phyloP scores from a whole-genome alignment of 306 rosid genomes.

The Myrica gale region DNA sequence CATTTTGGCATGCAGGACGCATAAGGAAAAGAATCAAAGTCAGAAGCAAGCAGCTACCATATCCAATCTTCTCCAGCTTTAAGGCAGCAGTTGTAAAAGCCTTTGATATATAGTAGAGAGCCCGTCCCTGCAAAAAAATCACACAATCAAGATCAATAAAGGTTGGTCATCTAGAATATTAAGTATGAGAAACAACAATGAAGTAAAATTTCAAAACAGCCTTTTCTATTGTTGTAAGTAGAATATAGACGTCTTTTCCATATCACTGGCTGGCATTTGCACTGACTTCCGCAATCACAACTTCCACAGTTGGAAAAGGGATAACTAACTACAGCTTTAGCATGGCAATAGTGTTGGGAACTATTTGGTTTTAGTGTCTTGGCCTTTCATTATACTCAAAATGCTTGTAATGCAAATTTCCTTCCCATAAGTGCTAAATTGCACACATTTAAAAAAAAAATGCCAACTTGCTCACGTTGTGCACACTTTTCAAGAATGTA shows the following conservation, averaged over 20 bases:
- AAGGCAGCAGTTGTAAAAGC: slow-evolving; percentile 89
- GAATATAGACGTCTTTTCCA: neutral
- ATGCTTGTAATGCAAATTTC: no score
- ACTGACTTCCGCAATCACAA: neutral
- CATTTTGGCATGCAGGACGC: neutral
- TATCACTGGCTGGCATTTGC: neutral
- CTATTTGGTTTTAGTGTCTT: no score
- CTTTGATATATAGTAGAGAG: slow-evolving; percentile 73
- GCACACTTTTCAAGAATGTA: neutral
- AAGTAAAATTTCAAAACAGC: neutral
- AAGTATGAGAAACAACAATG: neutral
- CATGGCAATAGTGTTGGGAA: no score
- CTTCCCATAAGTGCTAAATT: no score
- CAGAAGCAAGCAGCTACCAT: slow-evolving; percentile 38
- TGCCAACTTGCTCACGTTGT: neutral
- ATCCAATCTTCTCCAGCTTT: slow-evolving; percentile 94
- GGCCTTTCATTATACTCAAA: no score
- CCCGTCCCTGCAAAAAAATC: slow-evolving; percentile 63
- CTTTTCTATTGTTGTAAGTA: neutral
- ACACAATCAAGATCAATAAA: slow-evolving; percentile 31
- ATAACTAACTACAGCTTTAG: slow-evolving; percentile 14
- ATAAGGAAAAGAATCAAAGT: neutral
- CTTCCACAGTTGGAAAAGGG: neutral
- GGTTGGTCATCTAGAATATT: neutral
- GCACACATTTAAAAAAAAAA: neutral